Percentiles rank a stretch among this genome's conserved stretches.
These are phyloP conservation scores for Endocarpon pusillum DNA, from an alignment of 495 filamentous ascomycete genomes.

Conservation along the genomic window DNA sequence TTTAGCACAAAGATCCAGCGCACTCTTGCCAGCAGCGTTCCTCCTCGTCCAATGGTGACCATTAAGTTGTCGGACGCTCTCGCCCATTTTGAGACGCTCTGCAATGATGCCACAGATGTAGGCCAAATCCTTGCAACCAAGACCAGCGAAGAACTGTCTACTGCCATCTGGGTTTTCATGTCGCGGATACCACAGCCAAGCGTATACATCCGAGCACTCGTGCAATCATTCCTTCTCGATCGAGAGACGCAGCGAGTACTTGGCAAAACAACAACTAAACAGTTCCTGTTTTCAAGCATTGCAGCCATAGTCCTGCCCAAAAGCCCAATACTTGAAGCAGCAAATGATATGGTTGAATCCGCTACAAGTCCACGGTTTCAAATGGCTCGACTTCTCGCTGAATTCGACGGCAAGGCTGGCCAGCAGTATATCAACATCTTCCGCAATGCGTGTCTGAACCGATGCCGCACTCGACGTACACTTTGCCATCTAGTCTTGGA, in stretches of 20 bases:
- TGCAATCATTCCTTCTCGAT: conserved; percentile 47
- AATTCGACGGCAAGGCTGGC: conserved; percentile 56
- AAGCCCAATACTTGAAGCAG: conserved; percentile 49
- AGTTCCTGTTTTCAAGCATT: conserved; percentile 67
- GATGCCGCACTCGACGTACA: conserved; percentile 67
- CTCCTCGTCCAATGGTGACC: conserved; percentile 76
- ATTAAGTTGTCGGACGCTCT: conserved; percentile 55
- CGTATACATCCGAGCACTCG: conserved; percentile 64
- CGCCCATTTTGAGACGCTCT: conserved; percentile 49
- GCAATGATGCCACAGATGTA: conserved; percentile 52
- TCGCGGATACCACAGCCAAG: conserved; percentile 66
- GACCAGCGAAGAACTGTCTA: not conserved
- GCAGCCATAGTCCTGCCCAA: conserved; percentile 56
- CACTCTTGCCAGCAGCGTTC: conserved; percentile 76
- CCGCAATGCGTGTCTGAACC: conserved; percentile 72
- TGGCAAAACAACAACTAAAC: conserved; percentile 46
- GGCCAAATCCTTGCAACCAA: conserved; percentile 39
- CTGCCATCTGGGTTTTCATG: conserved; percentile 47
- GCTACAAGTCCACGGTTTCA: conserved; percentile 61
- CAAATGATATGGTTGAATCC: conserved; percentile 57
- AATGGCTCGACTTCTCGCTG: conserved; percentile 60
- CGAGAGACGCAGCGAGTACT: conserved; percentile 13
- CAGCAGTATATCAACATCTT: conserved; percentile 71
- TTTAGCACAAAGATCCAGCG: conserved; percentile 87
- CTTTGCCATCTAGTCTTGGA: conserved; percentile 66